phyloP scores from a whole-genome alignment of 2,329 filamentous ascomycete species.

The Penicillium sp. region DNA sequence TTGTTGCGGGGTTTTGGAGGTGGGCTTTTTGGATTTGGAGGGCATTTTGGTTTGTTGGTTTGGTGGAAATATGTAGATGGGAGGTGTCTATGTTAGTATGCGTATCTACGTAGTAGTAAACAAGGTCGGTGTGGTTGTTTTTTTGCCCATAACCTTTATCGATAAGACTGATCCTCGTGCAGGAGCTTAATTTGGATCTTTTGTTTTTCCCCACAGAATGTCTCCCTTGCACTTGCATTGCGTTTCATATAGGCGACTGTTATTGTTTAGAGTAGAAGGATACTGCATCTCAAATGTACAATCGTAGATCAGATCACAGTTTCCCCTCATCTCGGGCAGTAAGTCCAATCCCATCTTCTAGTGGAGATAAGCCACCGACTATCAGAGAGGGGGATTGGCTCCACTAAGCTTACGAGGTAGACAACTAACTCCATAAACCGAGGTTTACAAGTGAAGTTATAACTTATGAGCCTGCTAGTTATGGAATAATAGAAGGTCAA shows the following conservation, averaged over 20 bases:
- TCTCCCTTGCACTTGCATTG: slow-evolving; percentile 1
- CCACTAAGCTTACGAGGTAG: slow-evolving; percentile 6
- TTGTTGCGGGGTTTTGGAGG: slow-evolving; percentile 12
- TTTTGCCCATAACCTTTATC: slow-evolving; percentile 8
- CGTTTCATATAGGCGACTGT: not conserved
- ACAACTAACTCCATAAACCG: not conserved
- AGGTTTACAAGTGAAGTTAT: not conserved
- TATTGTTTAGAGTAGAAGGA: not conserved
- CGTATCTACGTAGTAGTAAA: too few relatives aligned
- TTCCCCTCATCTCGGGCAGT: slow-evolving; percentile 1
- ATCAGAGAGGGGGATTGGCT: slow-evolving; percentile 14
- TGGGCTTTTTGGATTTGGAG: slow-evolving; percentile 19
- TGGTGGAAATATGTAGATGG: too few relatives aligned
- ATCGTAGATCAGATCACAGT: not conserved
- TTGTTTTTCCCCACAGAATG: slow-evolving; percentile 16
- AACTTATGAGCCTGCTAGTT: not conserved
- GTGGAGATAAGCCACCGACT: slow-evolving; percentile 16
- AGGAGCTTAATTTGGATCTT: slow-evolving; percentile 9
- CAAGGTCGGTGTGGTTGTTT: not conserved
- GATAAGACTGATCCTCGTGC: slow-evolving; percentile 2
- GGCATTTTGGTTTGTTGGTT: slow-evolving; percentile 1
- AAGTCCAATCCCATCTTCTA: slow-evolving; percentile 6
- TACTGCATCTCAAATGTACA: not conserved
- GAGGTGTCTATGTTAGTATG: not conserved
- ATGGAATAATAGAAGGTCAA: not conserved